Base-by-base conservation (phyloP, 2,329 filamentous ascomycete species). In the Colletotrichum lindemuthianum region DNA sequence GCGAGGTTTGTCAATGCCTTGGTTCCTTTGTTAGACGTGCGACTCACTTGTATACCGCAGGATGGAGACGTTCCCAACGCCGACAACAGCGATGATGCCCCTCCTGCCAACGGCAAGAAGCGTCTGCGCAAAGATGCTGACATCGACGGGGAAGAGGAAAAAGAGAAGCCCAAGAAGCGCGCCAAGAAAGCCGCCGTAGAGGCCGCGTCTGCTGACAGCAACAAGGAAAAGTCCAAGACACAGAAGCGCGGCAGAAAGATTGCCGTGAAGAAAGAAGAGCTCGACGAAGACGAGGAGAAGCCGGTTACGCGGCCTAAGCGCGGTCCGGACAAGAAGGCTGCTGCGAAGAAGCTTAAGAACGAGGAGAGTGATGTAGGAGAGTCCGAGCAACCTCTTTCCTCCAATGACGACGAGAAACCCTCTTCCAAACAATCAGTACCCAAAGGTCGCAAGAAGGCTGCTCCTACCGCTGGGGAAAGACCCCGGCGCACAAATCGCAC, bases 301-400 rank as follows among this genome's bases (percentile, higher is more conserved):
- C 69, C 75, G 36, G 75, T 70, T 6, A 69, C 75, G 11, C 79
- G 75, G 70, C 67, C 73, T 36, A 77, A 74, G 69, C 70, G 71
- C 50, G 69, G 70, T 48, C 72, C 73, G 24, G 5, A 24, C 33
- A 66, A 63, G 49, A 63, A 43, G 39, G 47, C 59, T 15, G 55
- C 60, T 6, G 15, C 50, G 15, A 63, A 63, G 51, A 67, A 60
- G 47, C 50, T 16, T n/a, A 60, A 67, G 52, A 50, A 24, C 6
- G 60, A 65, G 12, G 67, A 66, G 15, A 67, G 63, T 5, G 67
- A 70, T 34, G 52, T 24, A 67, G 4, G 61, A 57, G 40, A 69
- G 43, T 54, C 68, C 53, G 70, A 73, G 59, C 6, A 32, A 7
- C n/a, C 41, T 11, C 41, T 48, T 32, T 40, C 43, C 6, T 43